Percentiles rank a stretch among this genome's conserved stretches.
These are phyloP conservation scores for Yarrowia deformans DNA, from an alignment of 805 yeast species.

Conservation along the genomic window DNA sequence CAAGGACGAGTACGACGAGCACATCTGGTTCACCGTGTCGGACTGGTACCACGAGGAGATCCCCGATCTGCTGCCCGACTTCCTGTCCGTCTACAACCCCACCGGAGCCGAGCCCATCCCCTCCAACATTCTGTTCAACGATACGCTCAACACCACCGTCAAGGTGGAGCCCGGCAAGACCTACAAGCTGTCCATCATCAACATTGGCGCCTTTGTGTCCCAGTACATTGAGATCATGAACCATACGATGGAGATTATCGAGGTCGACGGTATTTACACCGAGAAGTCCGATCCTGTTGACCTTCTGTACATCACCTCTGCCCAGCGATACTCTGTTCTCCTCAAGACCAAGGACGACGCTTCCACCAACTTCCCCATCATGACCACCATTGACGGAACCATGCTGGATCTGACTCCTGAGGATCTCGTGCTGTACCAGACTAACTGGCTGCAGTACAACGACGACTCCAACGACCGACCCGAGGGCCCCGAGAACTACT, in stretches of 20 bases:
- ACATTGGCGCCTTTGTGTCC: conserved; percentile 90
- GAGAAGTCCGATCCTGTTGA: conserved; percentile 70
- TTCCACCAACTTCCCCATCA: conserved; percentile 75
- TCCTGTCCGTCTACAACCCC: conserved; percentile 81
- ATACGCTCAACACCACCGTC: conserved; percentile 63
- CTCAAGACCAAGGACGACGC: conserved; percentile 72
- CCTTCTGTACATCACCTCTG: conserved; percentile 80
- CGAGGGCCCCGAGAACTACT: conserved; percentile 55
- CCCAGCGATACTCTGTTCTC: conserved; percentile 88
- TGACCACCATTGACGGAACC: conserved; percentile 78
- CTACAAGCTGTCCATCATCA: conserved; percentile 78
- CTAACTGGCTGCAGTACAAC: conserved; percentile 74
- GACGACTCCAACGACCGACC: conserved; percentile 59
- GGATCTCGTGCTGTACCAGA: conserved; percentile 71
- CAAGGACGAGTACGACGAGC: conserved; percentile 74
- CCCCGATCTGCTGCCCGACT: conserved; percentile 58
- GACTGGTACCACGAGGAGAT: conserved; percentile 88
- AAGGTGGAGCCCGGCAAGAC: conserved; percentile 83
- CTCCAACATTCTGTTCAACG: conserved; percentile 77
- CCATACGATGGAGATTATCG: conserved; percentile 85
- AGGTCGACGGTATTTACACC: conserved; percentile 89
- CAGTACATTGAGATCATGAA: conserved; percentile 89
- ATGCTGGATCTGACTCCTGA: conserved; percentile 81
- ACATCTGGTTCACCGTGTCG: conserved; percentile 67
- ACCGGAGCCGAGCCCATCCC: conserved; percentile 99